Evolutionary conservation across 129 eudicot genomes (phyloP), one percentile per base, ranked within the genome.

Genomic region (Saussurea involucrata): DNA sequence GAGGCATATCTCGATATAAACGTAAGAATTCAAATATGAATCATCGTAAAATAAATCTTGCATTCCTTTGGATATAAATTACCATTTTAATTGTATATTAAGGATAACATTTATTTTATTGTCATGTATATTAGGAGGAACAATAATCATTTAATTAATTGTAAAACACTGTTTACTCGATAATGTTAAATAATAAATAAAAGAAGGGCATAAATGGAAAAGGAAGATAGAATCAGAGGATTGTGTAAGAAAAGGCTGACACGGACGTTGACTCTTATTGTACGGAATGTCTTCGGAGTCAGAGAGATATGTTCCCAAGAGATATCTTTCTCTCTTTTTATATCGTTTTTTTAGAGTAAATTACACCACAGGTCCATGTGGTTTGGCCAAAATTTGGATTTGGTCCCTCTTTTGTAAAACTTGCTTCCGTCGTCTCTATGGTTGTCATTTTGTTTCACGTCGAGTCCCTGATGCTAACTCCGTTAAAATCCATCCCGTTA

Each of bases 231-330:
- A 40, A 72, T 64, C 78, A 80, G 76, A 53, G 69, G 73, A 66
- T 46, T 32, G 73, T 80, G 84, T 66, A 80, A 49, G 83, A 63
- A 87, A 85, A 85, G 92, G 72, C 89, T 83, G 89, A 82, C 87
- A 88, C 71, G 24, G 89, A 85, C 82, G 89, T 88, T 85, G 89
- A 88, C 89, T 85, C 83, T 71, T 66, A 72, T 66, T 77, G 87
- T 88, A 85, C 89, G 92, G 92, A 88, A 81, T 73, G 84, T 68
- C 70, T 24, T 74, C 76, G 40, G 69, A 42, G 85, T 85, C 81
- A 81, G 80, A 80, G 82, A 84, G 87, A 79, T 79, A 57, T 80
- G 84, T 76, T 74, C 76, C 84, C 84, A 81, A 81, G 76, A 74
- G 84, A 81, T 81, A 67, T 81, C 70, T 74, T 46, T 67, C 55